Percentiles rank a stretch among this genome's conserved stretches.
These are phyloP conservation scores for Bipolaris oryzae DNA, from an alignment of 2,329 filamentous ascomycete species.

Conservation along the genomic window DNA sequence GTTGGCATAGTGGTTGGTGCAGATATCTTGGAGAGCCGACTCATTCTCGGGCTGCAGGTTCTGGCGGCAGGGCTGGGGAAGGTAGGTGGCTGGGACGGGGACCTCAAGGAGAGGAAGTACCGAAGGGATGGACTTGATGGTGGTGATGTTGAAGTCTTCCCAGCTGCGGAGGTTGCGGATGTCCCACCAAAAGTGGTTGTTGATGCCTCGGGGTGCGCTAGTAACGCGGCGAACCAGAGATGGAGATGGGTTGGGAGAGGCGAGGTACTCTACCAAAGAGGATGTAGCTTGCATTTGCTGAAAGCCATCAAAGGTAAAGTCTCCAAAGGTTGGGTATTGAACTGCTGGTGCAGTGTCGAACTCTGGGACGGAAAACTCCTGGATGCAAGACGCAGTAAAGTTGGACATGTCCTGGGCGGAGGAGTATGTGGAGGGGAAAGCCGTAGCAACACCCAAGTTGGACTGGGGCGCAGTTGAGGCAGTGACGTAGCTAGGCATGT, in stretches of 20 bases:
- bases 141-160: conserved; percentile 75
- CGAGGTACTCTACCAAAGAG: conserved; percentile 79
- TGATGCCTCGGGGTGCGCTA: conserved; percentile 70
- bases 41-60: conserved; percentile 79
- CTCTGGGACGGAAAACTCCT: conserved; percentile 45
- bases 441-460: conserved; percentile 48
- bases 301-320: conserved; percentile 49
- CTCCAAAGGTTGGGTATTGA: conserved; percentile 51
- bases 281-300: conserved; percentile 57
- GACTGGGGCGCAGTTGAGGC: conserved; percentile 44
- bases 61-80: conserved; percentile 63
- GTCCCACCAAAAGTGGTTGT: conserved; percentile 95
- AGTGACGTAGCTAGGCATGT: conserved; percentile 66
- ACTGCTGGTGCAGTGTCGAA: conserved; percentile 50
- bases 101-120: conserved; percentile 71
- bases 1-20: conserved; percentile 77
- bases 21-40: conserved; percentile 74
- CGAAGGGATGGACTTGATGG: conserved; percentile 74
- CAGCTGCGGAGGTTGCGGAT: conserved; percentile 84
- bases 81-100: conserved; percentile 64
- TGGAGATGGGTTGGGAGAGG: conserved; percentile 78
- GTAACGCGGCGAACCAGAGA: conserved; percentile 81
- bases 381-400: conserved; percentile 37
- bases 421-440: conserved; percentile 47
- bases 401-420: conserved; percentile 42